phyloP scores from a whole-genome alignment of 768 basidiomycete genomes.

The Mrakia gelida region DNA sequence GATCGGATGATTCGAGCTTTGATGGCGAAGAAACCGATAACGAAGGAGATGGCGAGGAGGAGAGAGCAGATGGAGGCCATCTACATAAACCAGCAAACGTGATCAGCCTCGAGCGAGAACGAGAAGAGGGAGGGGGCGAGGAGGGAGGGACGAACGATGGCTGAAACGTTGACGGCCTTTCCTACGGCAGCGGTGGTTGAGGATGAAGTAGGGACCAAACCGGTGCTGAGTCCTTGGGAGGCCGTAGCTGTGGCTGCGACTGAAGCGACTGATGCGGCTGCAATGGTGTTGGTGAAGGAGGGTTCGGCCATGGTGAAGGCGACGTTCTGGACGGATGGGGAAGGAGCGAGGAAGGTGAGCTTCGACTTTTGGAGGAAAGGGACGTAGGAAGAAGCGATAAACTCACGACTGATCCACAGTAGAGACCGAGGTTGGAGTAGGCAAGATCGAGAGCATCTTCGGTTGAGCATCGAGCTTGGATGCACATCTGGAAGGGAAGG shows the following conservation, averaged over 20 bases:
- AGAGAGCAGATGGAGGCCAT: constrained; percentile 30
- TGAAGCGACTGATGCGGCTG: constrained; percentile 11
- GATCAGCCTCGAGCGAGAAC: background rate
- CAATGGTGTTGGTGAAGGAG: constrained; percentile 20
- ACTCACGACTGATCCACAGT: constrained; percentile 19
- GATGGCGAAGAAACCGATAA: constrained; percentile 20
- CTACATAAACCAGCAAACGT: background rate
- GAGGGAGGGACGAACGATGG: constrained; percentile 20
- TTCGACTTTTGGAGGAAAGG: background rate
- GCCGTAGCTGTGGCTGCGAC: background rate
- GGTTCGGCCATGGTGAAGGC: background rate
- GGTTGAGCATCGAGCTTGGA: constrained; percentile 15
- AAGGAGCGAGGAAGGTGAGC: background rate
- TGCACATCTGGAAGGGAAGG: constrained; percentile 1
- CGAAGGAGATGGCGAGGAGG: constrained; percentile 20
- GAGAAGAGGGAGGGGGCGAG: background rate
- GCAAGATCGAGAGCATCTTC: constrained; percentile 3
- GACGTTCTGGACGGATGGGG: background rate
- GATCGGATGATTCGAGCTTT: background rate
- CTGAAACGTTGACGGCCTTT: constrained; percentile 28
- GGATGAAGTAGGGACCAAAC: too few relatives aligned
- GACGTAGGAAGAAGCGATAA: background rate
- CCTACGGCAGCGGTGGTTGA: background rate
- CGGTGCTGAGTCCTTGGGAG: background rate
- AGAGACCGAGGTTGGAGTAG: constrained; percentile 22